These are phyloP conservation scores for Podospora appendiculata DNA, from an alignment of 495 filamentous ascomycete genomes.

Conservation along the genomic window DNA sequence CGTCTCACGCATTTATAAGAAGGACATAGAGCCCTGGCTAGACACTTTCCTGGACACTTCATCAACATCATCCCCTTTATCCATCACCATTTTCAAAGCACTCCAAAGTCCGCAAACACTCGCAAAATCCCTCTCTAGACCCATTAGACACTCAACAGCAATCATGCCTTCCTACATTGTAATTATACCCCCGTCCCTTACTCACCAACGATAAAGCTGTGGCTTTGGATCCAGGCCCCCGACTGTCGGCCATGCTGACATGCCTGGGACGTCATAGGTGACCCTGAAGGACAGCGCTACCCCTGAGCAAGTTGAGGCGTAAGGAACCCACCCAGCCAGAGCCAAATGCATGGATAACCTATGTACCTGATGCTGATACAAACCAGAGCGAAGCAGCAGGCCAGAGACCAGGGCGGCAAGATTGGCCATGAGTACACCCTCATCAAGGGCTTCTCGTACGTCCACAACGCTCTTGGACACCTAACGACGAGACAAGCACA, in stretches of 20 bases:
- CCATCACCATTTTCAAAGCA: neutral
- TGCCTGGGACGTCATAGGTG: constrained; percentile 44
- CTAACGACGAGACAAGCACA: neutral
- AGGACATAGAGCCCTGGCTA: neutral
- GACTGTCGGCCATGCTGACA: neutral
- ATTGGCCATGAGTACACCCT: constrained; percentile 77
- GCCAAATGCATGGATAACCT: too few relatives aligned
- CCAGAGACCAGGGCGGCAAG: constrained; percentile 62
- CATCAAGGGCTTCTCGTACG: constrained; percentile 89
- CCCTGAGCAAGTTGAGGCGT: constrained; percentile 57
- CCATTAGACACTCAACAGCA: constrained; percentile 1
- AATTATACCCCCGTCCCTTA: constrained; percentile 16
- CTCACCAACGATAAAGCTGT: neutral
- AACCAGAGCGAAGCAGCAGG: constrained; percentile 63
- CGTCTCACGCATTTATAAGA: neutral
- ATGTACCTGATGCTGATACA: constrained; percentile 2
- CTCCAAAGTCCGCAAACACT: neutral
- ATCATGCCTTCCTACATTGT: constrained; percentile 71
- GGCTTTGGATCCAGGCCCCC: neutral
- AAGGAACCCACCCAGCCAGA: constrained; percentile 10
- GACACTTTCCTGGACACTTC: neutral
- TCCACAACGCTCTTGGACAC: neutral
- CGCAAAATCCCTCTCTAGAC: neutral
- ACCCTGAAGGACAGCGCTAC: constrained; percentile 64
- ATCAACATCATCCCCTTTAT: neutral